Conservation (phyloP, 495 filamentous ascomycete genomes). For the Hyaloscypha bicolor region DNA sequence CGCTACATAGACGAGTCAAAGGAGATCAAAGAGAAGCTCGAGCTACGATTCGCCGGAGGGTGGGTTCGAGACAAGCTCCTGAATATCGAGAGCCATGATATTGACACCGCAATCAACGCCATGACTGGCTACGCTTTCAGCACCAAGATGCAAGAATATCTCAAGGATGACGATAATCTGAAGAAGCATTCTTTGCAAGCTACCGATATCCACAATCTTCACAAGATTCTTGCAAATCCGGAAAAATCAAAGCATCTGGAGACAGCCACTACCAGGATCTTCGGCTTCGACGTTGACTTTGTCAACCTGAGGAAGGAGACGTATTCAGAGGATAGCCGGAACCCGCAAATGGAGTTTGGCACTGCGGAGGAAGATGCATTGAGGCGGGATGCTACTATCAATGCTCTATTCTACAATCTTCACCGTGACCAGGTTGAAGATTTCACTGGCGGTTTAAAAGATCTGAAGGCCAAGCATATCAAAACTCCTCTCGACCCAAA, state of each 20-base stretch:
- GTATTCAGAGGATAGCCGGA: slow-evolving; percentile 82
- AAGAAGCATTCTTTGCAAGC: slow-evolving; percentile 49
- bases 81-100: slow-evolving; percentile 78
- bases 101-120: slow-evolving; percentile 91
- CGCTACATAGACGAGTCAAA: slow-evolving; percentile 63
- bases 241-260: slow-evolving; percentile 98
- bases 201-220: slow-evolving; percentile 60
- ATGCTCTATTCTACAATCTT: slow-evolving; percentile 95
- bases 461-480: slow-evolving; percentile 72
- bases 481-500: slow-evolving; percentile 86
- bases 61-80: slow-evolving; percentile 98
- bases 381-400: slow-evolving; percentile 90
- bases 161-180: slow-evolving; percentile 47
- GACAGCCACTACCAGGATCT: slow-evolving; percentile 82
- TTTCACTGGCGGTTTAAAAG: slow-evolving; percentile 75
- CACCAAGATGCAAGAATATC: slow-evolving; percentile 58
- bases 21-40: slow-evolving; percentile 47
- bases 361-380: slow-evolving; percentile 88
- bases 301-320: slow-evolving; percentile 94
- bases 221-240: slow-evolving; percentile 85
- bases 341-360: slow-evolving; percentile 92
- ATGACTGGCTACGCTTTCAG: slow-evolving; percentile 91
- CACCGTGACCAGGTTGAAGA: slow-evolving; percentile 79
- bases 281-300: slow-evolving; percentile 89
- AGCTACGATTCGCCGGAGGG: slow-evolving; percentile 91